A percentile compares a stretch with the other conserved stretches of the same genome.
Evolutionary conservation across 2,329 filamentous ascomycete species (phyloP).

Genomic region (Pseudonectria buxi): DNA sequence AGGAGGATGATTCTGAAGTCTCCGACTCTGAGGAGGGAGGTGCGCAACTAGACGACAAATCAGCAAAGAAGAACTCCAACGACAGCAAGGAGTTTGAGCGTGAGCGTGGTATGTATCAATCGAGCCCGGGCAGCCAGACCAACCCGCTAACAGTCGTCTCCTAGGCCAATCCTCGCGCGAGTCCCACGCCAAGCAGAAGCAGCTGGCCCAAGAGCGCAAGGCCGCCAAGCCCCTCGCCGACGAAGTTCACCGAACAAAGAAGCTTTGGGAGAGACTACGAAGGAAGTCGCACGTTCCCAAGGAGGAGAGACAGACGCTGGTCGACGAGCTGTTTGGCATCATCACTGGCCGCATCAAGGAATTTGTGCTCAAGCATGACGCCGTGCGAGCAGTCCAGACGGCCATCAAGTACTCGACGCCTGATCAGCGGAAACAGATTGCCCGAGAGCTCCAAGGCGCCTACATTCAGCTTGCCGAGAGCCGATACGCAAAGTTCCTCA

Average conservation of each 20-base stretch:
- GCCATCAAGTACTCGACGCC: slow-evolving; percentile 91
- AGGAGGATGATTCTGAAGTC: slow-evolving; percentile 36
- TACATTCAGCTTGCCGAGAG: slow-evolving; percentile 85
- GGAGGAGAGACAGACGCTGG: slow-evolving; percentile 79
- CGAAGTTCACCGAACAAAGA: slow-evolving; percentile 81
- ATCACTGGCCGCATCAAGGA: slow-evolving; percentile 88
- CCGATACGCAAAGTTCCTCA: slow-evolving; percentile 94
- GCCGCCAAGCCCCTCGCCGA: slow-evolving; percentile 90
- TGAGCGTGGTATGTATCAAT: slow-evolving; percentile 34
- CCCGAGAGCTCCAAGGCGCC: slow-evolving; percentile 75
- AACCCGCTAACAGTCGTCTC: slow-evolving; percentile 1
- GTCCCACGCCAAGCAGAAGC: slow-evolving; percentile 89
- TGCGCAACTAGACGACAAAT: slow-evolving; percentile 36
- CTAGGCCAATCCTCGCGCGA: slow-evolving; percentile 66
- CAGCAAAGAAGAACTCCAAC: slow-evolving; percentile 29
- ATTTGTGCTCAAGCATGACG: slow-evolving; percentile 97
- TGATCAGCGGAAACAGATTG: slow-evolving; percentile 80
- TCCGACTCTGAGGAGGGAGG: slow-evolving; percentile 51
- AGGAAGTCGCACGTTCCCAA: slow-evolving; percentile 88
- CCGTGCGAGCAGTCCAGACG: slow-evolving; percentile 92
- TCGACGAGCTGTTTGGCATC: slow-evolving; percentile 84
- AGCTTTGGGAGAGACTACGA: slow-evolving; percentile 91
- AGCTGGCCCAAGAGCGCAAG: slow-evolving; percentile 80
- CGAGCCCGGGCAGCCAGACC: neutral
- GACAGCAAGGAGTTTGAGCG: slow-evolving; percentile 37